Percentiles rank a stretch among this genome's conserved stretches.
These are phyloP conservation scores for Vigna radiata DNA, from an alignment of 306 rosid genomes.

Conservation along the genomic window DNA sequence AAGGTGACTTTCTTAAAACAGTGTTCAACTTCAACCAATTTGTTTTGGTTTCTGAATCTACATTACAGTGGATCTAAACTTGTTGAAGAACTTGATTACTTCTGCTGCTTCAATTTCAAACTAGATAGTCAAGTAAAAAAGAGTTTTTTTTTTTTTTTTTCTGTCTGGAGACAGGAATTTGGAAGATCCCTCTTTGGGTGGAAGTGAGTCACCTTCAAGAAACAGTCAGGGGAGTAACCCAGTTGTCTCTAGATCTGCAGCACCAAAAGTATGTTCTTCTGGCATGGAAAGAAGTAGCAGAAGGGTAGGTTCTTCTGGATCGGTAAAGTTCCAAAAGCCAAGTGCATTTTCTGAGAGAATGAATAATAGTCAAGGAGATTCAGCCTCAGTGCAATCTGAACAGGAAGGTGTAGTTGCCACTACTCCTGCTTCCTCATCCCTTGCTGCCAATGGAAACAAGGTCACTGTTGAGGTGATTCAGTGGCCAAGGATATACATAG, in stretches of 20 bases:
- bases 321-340: constrained; percentile 57
- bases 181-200: constrained; percentile 58
- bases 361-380: constrained; percentile 45
- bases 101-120: constrained; percentile 24
- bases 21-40: neutral
- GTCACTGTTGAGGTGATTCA: constrained; percentile 48
- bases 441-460: constrained; percentile 48
- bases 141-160: no score
- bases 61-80: neutral
- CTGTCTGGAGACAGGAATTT: constrained; percentile 53
- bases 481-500: constrained; percentile 72
- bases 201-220: constrained; percentile 64
- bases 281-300: constrained; percentile 56
- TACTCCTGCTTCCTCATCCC: neutral
- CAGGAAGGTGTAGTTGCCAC: constrained; percentile 31
- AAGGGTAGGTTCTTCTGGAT: constrained; percentile 51
- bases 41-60: neutral
- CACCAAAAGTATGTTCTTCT: constrained; percentile 54
- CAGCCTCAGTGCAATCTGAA: constrained; percentile 49
- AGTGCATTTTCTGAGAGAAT: constrained; percentile 53
- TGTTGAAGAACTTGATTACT: neutral
- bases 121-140: neutral
- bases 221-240: constrained; percentile 46
- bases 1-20: neutral
- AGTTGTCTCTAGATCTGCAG: constrained; percentile 56